These are phyloP conservation scores for Lachnellula suecica DNA, from an alignment of 2,329 filamentous ascomycete species.

Conservation along the genomic window DNA sequence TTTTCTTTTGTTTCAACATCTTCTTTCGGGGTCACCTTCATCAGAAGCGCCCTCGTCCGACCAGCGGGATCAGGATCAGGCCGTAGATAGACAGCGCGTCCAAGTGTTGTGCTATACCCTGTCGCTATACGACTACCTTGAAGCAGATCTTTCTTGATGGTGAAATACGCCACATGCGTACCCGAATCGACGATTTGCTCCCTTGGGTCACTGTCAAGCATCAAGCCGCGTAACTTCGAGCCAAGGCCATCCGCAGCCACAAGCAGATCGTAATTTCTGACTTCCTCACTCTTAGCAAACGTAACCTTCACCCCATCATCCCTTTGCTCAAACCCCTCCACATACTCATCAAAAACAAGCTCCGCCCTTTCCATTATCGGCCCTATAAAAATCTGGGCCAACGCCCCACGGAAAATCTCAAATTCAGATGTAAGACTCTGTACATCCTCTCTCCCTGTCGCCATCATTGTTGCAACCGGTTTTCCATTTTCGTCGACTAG, in stretches of 20 bases:
- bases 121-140: constrained; percentile 8
- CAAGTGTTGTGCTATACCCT: constrained; percentile 6
- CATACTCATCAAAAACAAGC: constrained; percentile 2
- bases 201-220: not conserved
- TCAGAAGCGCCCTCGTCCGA: constrained; percentile 7
- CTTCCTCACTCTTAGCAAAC: constrained; percentile 1
- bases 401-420: constrained; percentile 6
- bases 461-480: not conserved
- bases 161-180: constrained; percentile 4
- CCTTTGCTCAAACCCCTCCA: not conserved
- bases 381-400: constrained; percentile 6
- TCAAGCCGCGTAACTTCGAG: constrained; percentile 5
- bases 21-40: constrained; percentile 9
- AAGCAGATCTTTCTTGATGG: constrained; percentile 9
- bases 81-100: constrained; percentile 9
- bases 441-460: constrained; percentile 2
- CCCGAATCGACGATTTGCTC: constrained; percentile 8
- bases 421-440: constrained; percentile 8
- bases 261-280: constrained; percentile 2
- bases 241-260: constrained; percentile 9
- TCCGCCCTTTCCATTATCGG: not conserved
- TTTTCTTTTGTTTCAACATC: constrained; percentile 9
- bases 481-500: constrained; percentile 1
- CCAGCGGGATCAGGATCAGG: constrained; percentile 10
- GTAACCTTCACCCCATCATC: constrained; percentile 2